A percentile compares a stretch with the other conserved stretches of the same genome.
These are phyloP conservation scores for Yamadazyma paraphyllophila DNA, from an alignment of 805 yeast genomes.

Conservation along the genomic window DNA sequence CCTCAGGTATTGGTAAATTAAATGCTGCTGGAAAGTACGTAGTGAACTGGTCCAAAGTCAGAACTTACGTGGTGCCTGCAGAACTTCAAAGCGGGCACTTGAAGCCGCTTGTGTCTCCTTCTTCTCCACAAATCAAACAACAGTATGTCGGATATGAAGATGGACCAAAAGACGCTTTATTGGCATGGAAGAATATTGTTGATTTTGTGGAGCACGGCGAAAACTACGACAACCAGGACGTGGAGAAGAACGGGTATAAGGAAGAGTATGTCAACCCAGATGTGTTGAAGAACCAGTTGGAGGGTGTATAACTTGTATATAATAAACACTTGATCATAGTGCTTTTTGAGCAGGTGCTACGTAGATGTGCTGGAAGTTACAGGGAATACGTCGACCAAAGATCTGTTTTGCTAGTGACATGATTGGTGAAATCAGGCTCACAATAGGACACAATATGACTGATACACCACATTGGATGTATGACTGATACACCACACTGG, in stretches of 20 bases:
- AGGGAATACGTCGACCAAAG: too few species aligned
- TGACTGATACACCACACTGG: too few species aligned
- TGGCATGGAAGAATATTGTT: constrained; percentile 67
- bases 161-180: constrained; percentile 71
- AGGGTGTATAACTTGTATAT: constrained; percentile 14
- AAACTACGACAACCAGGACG: constrained; percentile 39
- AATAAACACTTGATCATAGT: neutral
- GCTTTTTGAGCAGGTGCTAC: too few species aligned
- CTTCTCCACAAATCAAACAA: constrained; percentile 68
- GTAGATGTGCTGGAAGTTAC: too few species aligned
- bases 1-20: constrained; percentile 86
- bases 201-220: constrained; percentile 77
- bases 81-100: constrained; percentile 39
- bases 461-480: too few species aligned
- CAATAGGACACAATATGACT: too few species aligned
- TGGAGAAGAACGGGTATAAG: constrained; percentile 32
- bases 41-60: constrained; percentile 79
- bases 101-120: constrained; percentile 76
- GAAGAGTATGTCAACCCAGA: constrained; percentile 38
- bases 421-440: too few species aligned
- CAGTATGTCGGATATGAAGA: constrained; percentile 64
- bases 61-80: constrained; percentile 85
- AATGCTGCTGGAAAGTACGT: constrained; percentile 72
- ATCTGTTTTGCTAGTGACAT: too few species aligned
- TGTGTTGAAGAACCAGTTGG: constrained; percentile 5